Conservation (phyloP, 2,329 filamentous ascomycete genomes). For the Neurospora sp. region DNA sequence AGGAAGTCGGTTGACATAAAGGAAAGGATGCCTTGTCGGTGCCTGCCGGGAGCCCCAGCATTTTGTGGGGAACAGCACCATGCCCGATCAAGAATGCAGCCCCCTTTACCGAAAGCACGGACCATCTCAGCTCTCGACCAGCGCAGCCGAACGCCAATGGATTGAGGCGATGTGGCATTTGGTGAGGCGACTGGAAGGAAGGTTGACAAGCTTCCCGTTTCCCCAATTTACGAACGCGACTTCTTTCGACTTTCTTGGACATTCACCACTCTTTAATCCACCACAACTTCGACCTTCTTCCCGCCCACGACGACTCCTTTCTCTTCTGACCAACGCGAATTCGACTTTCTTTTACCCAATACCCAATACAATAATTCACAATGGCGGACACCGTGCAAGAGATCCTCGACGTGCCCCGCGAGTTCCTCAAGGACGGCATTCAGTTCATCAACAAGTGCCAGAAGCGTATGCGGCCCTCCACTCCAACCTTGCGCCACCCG, state of each 20-base stretch:
- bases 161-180: not conserved
- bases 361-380: constrained; percentile 18
- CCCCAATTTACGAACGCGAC: not conserved
- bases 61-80: not conserved
- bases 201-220: not conserved
- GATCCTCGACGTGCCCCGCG: constrained; percentile 58
- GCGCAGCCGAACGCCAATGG: not conserved
- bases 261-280: not conserved
- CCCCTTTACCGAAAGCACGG: not conserved
- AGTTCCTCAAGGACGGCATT: constrained; percentile 54
- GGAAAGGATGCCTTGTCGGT: not conserved
- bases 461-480: constrained; percentile 38
- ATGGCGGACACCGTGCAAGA: constrained; percentile 60
- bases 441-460: constrained; percentile 55
- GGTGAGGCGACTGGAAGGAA: not conserved
- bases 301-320: not conserved
- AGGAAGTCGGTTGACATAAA: not conserved
- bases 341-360: not conserved
- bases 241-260: not conserved
- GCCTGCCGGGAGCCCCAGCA: not conserved
- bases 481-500: not conserved
- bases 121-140: not conserved
- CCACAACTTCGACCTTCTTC: not conserved
- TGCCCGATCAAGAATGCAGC: not conserved
- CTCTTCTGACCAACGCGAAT: not conserved